Base-by-base conservation (phyloP, 176 grass and related monocot genomes). In the Raddia guianensis region DNA sequence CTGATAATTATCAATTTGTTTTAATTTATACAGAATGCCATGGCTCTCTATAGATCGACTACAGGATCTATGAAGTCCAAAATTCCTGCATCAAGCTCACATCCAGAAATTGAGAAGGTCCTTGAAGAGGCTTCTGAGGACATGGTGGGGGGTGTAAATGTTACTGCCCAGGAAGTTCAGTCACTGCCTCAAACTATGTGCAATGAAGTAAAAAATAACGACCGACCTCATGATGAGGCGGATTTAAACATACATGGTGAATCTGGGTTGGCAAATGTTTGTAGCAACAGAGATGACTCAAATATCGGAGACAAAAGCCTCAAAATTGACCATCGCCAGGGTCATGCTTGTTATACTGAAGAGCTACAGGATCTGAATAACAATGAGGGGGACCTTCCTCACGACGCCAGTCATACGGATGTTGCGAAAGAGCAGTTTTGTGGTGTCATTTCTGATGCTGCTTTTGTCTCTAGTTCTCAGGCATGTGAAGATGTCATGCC, bases 11-110 rank as follows among this genome's bases (percentile, higher is more conserved):
- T 66, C 65, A n/a, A 55, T 48, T 47, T 65, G 66, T 5, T 60
- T 80, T 74, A 57, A 86, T 15, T 64, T 80, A 2, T 73, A 16
- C 84, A 86, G 84, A 81, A 67, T 18, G 84, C 84, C 61, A 68
- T 86, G 84, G 32, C 52, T 6, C 50, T 86, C 57, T 86, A 66
- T 49, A 80, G 51, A 66, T 73, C 27, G 4, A 71, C 62, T 49
- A 72, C 14, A 20, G 84, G 51, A 48, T 66, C 63, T 73, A 27
- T 52, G 44, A 80, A 80, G 49, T 50, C 49, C 2, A 86, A 74
- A 65, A 42, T 13, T 67, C 84, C 53, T 8, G 42, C n/a, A 45
- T 85, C 73, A 50, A 45, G 56, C 59, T 5, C 14, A 54, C 66
- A 20, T 48, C 46, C 13, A 79, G 21, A 72, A 55, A 77, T 46